These are phyloP conservation scores for Sonneratia alba DNA, from an alignment of 345 rosid genomes.

Conservation along the genomic window DNA sequence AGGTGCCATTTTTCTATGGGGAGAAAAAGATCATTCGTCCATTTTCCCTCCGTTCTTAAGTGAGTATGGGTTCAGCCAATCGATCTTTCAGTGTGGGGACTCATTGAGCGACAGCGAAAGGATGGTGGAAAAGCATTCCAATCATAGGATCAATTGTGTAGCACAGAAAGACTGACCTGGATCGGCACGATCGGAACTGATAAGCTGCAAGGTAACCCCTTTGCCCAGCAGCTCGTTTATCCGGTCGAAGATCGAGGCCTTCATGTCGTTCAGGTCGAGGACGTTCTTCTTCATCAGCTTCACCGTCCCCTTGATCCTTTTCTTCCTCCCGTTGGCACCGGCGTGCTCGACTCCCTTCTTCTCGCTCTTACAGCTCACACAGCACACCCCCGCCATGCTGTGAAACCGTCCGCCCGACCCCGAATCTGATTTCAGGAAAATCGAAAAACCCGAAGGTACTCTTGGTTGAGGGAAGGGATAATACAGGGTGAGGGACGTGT, in stretches of 20 bases:
- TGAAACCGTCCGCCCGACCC: background rate
- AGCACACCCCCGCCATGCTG: conserved; percentile 3
- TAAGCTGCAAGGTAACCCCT: conserved; percentile 56
- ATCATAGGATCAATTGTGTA: background rate
- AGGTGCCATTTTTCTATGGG: no score
- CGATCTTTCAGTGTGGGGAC: background rate
- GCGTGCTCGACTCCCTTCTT: background rate
- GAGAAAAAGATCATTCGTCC: no score
- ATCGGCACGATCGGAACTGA: conserved; percentile 43
- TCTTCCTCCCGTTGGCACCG: conserved; percentile 3
- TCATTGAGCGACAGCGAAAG: background rate
- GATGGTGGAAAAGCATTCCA: background rate
- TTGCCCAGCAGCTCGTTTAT: conserved; percentile 55
- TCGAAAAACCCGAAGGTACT: background rate
- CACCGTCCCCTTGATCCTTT: conserved; percentile 45
- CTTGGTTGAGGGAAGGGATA: background rate
- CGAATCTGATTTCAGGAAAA: background rate
- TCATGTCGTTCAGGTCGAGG: conserved; percentile 49
- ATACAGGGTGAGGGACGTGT: background rate
- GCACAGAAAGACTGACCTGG: conserved; percentile 32
- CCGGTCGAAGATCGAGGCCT: conserved; percentile 60
- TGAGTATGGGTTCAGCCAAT: no score
- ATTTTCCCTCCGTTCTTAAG: no score
- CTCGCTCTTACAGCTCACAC: conserved; percentile 9
- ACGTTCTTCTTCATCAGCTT: conserved; percentile 69